Percentiles rank a stretch among this genome's conserved stretches.
Conservation (phyloP, 495 filamentous ascomycete genomes). For the Baudoinia panamericana region DNA sequence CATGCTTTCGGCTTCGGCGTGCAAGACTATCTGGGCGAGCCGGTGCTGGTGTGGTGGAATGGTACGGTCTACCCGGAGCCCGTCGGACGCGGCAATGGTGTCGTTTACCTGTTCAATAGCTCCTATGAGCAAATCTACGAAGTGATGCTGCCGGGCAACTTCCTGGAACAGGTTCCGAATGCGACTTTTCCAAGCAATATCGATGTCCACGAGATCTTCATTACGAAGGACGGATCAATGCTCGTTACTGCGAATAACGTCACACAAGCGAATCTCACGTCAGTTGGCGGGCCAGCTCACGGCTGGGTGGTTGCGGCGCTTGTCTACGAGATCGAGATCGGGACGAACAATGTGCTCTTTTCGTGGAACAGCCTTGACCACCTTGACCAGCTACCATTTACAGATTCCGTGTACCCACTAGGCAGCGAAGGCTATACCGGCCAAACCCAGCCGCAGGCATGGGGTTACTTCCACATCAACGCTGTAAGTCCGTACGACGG, state of each 20-base stretch:
- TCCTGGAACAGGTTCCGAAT: slow-evolving; percentile 9
- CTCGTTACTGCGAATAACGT: slow-evolving; percentile 24
- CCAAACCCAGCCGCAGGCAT: slow-evolving; percentile 10
- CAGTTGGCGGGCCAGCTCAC: slow-evolving; percentile 11
- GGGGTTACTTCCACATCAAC: slow-evolving; percentile 25
- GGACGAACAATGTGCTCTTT: slow-evolving; percentile 26
- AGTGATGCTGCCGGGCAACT: slow-evolving; percentile 1
- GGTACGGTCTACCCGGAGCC: slow-evolving; percentile 13
- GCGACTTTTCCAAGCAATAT: slow-evolving; percentile 13
- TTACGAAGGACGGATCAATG: slow-evolving; percentile 17
- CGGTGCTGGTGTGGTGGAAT: slow-evolving; percentile 16
- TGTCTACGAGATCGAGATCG: slow-evolving; percentile 24
- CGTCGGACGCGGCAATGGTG: slow-evolving; percentile 12
- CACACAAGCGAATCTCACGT: slow-evolving; percentile 10
- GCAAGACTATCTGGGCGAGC: slow-evolving; percentile 3
- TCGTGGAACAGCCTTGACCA: slow-evolving; percentile 25
- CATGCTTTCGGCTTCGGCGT: slow-evolving; percentile 12
- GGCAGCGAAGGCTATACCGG: slow-evolving; percentile 20
- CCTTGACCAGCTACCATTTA: slow-evolving; percentile 22
- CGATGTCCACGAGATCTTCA: slow-evolving; percentile 15
- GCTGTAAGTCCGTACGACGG: slow-evolving; percentile 7
- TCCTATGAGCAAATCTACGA: slow-evolving; percentile 9
- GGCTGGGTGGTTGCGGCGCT: slow-evolving; percentile 22
- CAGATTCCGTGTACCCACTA: slow-evolving; percentile 10
- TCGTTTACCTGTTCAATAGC: slow-evolving; percentile 9